Conservation (phyloP, 352 stramenopile genomes). For the Chrysophaeum taylorii region DNA sequence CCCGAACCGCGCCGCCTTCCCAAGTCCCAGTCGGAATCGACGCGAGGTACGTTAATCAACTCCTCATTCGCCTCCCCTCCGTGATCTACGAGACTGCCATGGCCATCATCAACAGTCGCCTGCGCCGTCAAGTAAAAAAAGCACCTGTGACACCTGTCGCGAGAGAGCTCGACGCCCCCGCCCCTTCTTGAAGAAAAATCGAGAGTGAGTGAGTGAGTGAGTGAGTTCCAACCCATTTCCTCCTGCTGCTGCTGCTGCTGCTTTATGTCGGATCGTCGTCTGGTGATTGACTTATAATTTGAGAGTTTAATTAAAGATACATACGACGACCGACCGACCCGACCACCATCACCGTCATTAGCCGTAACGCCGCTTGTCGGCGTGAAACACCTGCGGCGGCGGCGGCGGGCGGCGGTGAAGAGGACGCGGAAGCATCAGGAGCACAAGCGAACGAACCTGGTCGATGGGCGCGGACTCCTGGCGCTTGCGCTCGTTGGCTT, state of each 20-base stretch:
- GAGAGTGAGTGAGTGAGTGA: no score
- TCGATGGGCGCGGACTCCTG: neutral
- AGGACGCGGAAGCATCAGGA: no score
- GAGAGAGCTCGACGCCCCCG: slow-evolving; percentile 26
- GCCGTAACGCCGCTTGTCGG: neutral
- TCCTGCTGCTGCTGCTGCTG: slow-evolving; percentile 5
- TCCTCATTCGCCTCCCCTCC: neutral
- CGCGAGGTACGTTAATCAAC: neutral
- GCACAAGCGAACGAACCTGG: no score
- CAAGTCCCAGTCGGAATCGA: neutral
- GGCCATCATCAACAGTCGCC: slow-evolving; percentile 30
- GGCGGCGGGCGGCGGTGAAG: no score
- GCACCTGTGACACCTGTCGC: slow-evolving; percentile 19
- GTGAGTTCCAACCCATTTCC: no score
- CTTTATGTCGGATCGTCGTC: no score
- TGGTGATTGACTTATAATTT: no score
- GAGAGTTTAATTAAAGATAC: no score
- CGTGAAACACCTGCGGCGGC: neutral
- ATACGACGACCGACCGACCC: no score
- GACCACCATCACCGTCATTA: neutral
- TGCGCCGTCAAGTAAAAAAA: slow-evolving; percentile 23
- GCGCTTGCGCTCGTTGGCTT: neutral
- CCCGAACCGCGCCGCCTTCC: neutral
- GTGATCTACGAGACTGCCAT: slow-evolving; percentile 29
- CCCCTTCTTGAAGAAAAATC: no score